Conservation (phyloP, 192 early-diverging fungal genomes). For the Coemansia erecta region DNA sequence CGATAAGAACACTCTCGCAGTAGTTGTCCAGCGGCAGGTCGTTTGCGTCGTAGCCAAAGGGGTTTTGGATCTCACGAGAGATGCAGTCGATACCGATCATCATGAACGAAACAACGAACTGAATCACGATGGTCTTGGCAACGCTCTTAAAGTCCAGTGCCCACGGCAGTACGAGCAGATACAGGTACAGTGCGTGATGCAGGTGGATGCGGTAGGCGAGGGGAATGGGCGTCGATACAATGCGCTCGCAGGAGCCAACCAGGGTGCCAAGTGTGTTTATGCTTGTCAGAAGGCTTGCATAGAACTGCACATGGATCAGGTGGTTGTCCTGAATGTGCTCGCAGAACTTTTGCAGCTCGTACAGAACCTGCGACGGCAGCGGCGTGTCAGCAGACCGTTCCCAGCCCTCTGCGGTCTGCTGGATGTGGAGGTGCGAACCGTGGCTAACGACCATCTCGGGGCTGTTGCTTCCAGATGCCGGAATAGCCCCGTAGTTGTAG, state of each 20-base stretch:
- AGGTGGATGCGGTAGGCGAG: conserved; percentile 87
- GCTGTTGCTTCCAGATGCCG: conserved; percentile 11
- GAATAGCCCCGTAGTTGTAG: conserved; percentile 38
- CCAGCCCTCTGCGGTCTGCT: conserved; percentile 40
- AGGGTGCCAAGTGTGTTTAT: conserved; percentile 58
- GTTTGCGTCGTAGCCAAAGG: conserved; percentile 81
- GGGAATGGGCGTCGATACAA: conserved; percentile 83
- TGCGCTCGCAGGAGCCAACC: conserved; percentile 76
- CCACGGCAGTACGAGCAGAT: conserved; percentile 78
- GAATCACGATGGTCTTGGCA: conserved; percentile 66
- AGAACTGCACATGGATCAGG: conserved; percentile 36
- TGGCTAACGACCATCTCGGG: conserved; percentile 1
- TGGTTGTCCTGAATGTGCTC: conserved; percentile 52
- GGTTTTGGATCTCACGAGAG: conserved; percentile 90
- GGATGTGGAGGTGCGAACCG: conserved; percentile 8
- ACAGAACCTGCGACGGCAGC: conserved; percentile 61
- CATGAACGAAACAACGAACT: conserved; percentile 67
- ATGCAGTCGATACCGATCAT: conserved; percentile 85
- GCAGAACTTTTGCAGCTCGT: conserved; percentile 59
- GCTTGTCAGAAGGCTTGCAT: conserved; percentile 49
- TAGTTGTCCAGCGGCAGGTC: conserved; percentile 64
- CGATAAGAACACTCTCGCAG: conserved; percentile 46
- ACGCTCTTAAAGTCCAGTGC: conserved; percentile 59
- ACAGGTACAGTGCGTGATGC: conserved; percentile 74
- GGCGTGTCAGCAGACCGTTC: conserved; percentile 25